A percentile compares a stretch with the other conserved stretches of the same genome.
These are phyloP conservation scores for Microdochium nivale DNA, from an alignment of 2,329 filamentous ascomycete species.

Conservation along the genomic window DNA sequence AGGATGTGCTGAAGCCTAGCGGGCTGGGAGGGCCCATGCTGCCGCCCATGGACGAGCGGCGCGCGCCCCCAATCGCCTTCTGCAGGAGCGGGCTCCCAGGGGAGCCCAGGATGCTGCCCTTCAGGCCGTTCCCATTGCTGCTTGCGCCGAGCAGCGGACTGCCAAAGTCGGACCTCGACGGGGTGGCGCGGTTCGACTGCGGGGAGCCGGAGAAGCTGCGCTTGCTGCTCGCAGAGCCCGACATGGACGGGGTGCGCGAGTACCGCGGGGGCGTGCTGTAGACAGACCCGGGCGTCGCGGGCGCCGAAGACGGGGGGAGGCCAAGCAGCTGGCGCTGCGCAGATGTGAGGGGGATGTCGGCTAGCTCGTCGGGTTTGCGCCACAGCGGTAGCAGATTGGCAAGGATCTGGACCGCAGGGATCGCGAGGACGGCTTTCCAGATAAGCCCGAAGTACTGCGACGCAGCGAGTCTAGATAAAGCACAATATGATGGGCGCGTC, in stretches of 20 bases:
- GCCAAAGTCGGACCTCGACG: constrained; percentile 19
- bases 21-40: constrained; percentile 32
- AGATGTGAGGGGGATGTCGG: constrained; percentile 87
- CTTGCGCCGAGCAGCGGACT: constrained; percentile 20
- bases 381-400: constrained; percentile 65
- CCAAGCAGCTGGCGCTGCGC: constrained; percentile 79
- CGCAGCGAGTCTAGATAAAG: constrained; percentile 16
- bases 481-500: constrained; percentile 13
- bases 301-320: constrained; percentile 56
- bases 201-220: constrained; percentile 51
- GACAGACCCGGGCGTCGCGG: constrained; percentile 59
- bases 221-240: constrained; percentile 52
- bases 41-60: constrained; percentile 58
- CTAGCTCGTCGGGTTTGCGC: constrained; percentile 64
- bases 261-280: constrained; percentile 87
- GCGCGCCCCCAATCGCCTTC: constrained; percentile 50
- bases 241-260: constrained; percentile 60
- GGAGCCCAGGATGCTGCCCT: constrained; percentile 22
- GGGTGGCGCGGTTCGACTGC: constrained; percentile 46
- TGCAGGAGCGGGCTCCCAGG: constrained; percentile 54
- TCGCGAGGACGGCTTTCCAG: constrained; percentile 39
- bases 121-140: constrained; percentile 19
- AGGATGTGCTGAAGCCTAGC: constrained; percentile 38
- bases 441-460: constrained; percentile 31
- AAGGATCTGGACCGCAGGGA: constrained; percentile 63